Percentiles rank a stretch among this genome's conserved stretches.
phyloP scores from a whole-genome alignment of 176 grass and related monocot genomes.

The Oryza meridionalis region DNA sequence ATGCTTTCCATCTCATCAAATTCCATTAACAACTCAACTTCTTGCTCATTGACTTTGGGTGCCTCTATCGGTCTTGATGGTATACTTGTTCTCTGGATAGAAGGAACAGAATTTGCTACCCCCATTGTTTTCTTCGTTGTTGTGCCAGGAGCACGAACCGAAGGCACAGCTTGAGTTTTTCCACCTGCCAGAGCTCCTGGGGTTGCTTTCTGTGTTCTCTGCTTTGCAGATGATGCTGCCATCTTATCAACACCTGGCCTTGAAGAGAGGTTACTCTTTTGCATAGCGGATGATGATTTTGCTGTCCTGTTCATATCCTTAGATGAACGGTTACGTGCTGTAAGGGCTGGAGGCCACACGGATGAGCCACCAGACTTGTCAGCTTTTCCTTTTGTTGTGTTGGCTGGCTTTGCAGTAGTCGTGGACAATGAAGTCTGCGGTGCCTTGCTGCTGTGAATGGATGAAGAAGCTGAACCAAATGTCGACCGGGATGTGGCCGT shows the following conservation, averaged over 20 bases:
- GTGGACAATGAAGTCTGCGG: slow-evolving; percentile 6
- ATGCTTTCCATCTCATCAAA: slow-evolving; percentile 49
- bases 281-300: slow-evolving; percentile 10
- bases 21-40: slow-evolving; percentile 32
- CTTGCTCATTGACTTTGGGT: slow-evolving; percentile 19
- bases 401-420: background rate
- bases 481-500: slow-evolving; percentile 22
- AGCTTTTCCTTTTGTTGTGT: slow-evolving; percentile 24
- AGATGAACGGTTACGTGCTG: background rate
- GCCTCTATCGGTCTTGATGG: background rate
- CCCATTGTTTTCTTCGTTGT: slow-evolving; percentile 7
- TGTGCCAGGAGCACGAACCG: background rate
- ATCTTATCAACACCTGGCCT: slow-evolving; percentile 14
- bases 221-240: slow-evolving; percentile 19
- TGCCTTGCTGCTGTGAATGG: slow-evolving; percentile 26
- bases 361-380: slow-evolving; percentile 30
- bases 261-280: slow-evolving; percentile 38
- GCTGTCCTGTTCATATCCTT: slow-evolving; percentile 11
- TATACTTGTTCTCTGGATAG: slow-evolving; percentile 43
- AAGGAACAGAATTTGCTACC: background rate
- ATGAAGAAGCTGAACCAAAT: slow-evolving; percentile 10
- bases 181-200: slow-evolving; percentile 4
- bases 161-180: slow-evolving; percentile 14
- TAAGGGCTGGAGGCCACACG: slow-evolving; percentile 29
- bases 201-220: slow-evolving; percentile 26